phyloP scores from a whole-genome alignment of 495 filamentous ascomycete genomes.

The Glonium stellatum region DNA sequence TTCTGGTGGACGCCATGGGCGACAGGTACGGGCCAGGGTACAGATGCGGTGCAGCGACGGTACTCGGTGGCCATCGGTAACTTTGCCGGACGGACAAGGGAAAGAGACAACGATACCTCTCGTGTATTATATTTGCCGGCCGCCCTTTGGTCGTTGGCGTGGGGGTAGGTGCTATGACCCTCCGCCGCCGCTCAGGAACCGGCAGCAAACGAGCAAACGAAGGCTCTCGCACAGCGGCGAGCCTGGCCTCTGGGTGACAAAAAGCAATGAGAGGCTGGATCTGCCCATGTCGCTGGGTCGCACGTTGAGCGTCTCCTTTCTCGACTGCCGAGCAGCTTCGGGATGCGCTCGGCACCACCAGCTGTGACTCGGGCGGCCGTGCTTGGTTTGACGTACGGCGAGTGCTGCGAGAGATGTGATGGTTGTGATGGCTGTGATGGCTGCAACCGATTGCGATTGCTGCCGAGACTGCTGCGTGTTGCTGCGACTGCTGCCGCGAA shows the following conservation, averaged over 20 bases:
- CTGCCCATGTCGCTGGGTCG: constrained; percentile 23
- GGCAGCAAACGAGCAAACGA: constrained; percentile 19
- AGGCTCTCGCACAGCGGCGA: constrained; percentile 4
- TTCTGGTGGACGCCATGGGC: too few species aligned
- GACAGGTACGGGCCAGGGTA: too few species aligned
- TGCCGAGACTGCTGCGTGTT: too few species aligned
- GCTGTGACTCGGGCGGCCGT: background rate
- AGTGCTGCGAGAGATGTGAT: too few species aligned
- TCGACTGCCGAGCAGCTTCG: constrained; percentile 17
- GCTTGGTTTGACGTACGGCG: too few species aligned
- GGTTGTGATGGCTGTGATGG: too few species aligned
- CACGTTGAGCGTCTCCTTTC: constrained; percentile 1
- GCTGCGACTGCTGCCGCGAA: too few species aligned
- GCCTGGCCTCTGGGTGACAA: constrained; percentile 24
- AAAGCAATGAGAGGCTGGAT: constrained; percentile 30
- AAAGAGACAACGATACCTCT: too few species aligned
- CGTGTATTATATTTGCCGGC: constrained; percentile 1
- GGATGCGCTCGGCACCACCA: background rate
- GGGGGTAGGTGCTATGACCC: constrained; percentile 5
- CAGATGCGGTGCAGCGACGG: too few species aligned
- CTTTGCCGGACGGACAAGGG: too few species aligned
- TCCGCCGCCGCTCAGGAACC: constrained; percentile 20
- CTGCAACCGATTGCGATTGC: too few species aligned
- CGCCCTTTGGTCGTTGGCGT: constrained; percentile 8
- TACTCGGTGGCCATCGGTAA: too few species aligned